A percentile compares a stretch with the other conserved stretches of the same genome.
phyloP scores from a whole-genome alignment of 306 rosid genomes.

The Geum urbanum region DNA sequence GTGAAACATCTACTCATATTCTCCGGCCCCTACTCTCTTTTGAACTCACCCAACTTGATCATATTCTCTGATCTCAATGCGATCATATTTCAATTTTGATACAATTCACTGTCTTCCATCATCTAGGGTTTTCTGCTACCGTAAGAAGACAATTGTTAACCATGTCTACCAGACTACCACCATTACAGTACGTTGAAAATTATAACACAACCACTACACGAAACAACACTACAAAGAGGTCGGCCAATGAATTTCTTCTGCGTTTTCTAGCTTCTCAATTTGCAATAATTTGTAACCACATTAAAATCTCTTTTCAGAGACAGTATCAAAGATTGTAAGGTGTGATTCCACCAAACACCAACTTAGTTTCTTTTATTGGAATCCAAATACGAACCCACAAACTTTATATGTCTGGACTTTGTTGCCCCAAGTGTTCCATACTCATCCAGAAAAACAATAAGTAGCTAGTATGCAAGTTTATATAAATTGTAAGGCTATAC shows the following conservation, averaged over 20 bases:
- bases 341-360: conserved; percentile 56
- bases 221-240: conserved; percentile 8
- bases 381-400: conserved; percentile 75
- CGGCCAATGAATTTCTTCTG: background rate
- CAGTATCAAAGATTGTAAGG: conserved; percentile 21
- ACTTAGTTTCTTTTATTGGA: conserved; percentile 37
- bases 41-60: no score
- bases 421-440: conserved; percentile 25
- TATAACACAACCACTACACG: background rate
- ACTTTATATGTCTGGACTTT: conserved; percentile 39
- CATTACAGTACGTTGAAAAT: background rate
- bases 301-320: conserved; percentile 7
- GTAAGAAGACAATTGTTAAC: background rate
- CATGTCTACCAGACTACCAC: background rate
- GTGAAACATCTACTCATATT: background rate
- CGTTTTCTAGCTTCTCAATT: conserved; percentile 4
- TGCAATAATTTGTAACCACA: conserved; percentile 8
- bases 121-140: background rate
- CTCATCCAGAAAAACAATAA: background rate
- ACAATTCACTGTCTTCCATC: background rate
- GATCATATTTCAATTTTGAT: background rate
- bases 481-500: background rate
- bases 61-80: no score
- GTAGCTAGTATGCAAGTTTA: background rate
- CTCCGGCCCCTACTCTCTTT: no score